phyloP scores from a whole-genome alignment of 2,329 filamentous ascomycete genomes.

The Ceratocystiopsis minuta region DNA sequence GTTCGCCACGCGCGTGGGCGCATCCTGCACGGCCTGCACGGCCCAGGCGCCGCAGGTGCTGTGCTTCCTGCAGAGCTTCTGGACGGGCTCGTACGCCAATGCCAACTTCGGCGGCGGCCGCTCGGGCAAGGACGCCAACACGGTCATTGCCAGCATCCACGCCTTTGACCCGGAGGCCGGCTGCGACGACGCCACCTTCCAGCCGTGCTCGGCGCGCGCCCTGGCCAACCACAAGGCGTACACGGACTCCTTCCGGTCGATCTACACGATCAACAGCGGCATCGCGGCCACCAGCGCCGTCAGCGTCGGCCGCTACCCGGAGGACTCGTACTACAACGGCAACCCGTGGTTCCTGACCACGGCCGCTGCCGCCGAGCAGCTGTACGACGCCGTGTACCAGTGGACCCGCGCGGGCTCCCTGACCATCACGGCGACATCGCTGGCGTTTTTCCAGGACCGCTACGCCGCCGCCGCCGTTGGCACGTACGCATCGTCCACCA shows the following conservation, averaged over 20 bases:
- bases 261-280: conserved; percentile 50
- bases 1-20: conserved; percentile 45
- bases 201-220: conserved; percentile 53
- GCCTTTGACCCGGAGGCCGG: conserved; percentile 48
- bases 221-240: conserved; percentile 62
- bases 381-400: conserved; percentile 58
- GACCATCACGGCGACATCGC: conserved; percentile 43
- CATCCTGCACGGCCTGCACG: conserved; percentile 40
- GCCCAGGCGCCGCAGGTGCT: conserved; percentile 47
- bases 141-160: conserved; percentile 46
- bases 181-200: conserved; percentile 56
- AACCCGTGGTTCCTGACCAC: conserved; percentile 63
- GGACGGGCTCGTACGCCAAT: conserved; percentile 45
- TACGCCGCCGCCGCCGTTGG: conserved; percentile 38
- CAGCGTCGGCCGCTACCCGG: conserved; percentile 48
- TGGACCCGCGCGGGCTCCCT: conserved; percentile 49
- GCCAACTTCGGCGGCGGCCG: conserved; percentile 30
- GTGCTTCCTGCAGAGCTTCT: conserved; percentile 60
- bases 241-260: conserved; percentile 55
- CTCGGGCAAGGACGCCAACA: conserved; percentile 54
- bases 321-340: conserved; percentile 58
- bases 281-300: conserved; percentile 40
- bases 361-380: conserved; percentile 59
- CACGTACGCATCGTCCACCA: conserved; percentile 31
- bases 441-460: conserved; percentile 55